A percentile compares a stretch with the other conserved stretches of the same genome.
These are phyloP conservation scores for Brassica nigra DNA, from an alignment of 345 rosid species.

Conservation along the genomic window DNA sequence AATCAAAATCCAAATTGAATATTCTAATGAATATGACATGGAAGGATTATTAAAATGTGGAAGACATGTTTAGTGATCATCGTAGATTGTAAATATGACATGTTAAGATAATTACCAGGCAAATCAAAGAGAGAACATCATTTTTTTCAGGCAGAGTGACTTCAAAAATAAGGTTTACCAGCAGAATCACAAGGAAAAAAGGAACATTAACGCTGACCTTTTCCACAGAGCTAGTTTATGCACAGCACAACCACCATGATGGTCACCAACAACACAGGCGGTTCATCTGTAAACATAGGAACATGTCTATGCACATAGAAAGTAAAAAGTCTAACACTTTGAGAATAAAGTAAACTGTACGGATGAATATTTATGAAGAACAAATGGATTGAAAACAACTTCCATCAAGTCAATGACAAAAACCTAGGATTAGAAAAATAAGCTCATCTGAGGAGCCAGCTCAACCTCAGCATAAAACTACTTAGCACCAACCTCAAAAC, in stretches of 20 bases:
- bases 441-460: background rate
- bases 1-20: background rate
- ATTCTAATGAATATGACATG: slow-evolving; percentile 8
- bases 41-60: slow-evolving; percentile 17
- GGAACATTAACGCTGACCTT: background rate
- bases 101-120: background rate
- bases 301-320: background rate
- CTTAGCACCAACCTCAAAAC: background rate
- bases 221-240: background rate
- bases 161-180: background rate
- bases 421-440: slow-evolving; percentile 13
- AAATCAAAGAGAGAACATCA: background rate
- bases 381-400: background rate
- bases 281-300: background rate
- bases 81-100: slow-evolving; percentile 9
- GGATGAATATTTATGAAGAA: background rate
- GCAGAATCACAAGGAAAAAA: background rate
- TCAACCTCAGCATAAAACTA: slow-evolving; percentile 5
- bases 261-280: background rate
- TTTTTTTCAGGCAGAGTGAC: background rate
- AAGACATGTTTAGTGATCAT: slow-evolving; percentile 22
- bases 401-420: slow-evolving; percentile 1
- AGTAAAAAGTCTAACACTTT: background rate
- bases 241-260: background rate
- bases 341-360: background rate